Evolutionary conservation across 768 basidiomycete genomes (phyloP), one percentile per base, ranked within the genome.

Genomic region (Amanita rimosa): DNA sequence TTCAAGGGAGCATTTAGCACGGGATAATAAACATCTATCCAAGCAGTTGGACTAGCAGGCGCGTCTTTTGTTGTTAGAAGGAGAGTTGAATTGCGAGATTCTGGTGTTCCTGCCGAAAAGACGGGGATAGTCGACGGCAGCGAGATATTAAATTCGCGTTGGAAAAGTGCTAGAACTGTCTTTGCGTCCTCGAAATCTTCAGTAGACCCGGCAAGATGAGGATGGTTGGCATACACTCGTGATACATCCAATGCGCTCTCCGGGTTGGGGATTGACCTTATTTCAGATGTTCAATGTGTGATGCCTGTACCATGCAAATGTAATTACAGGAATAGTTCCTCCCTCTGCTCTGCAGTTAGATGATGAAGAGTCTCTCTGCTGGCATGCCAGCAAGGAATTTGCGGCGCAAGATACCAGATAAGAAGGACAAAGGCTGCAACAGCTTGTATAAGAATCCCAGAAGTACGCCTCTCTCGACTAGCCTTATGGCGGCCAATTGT

Each of bases 21-120:
- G 1, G 94, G 92, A 63, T 85, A 95, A 63, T 98, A 96, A 33
- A 75, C 73, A 55, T 91, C 87, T 51, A 91, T 79, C 89, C 89
- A 92, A 49, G 83, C 86, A 0, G 67, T 73, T 2, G 85, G 83
- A 21, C 61, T 63, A 26, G 57, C 64, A 34, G 73, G 66, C 4
- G 66, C 67, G 22, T 68, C 60, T 6, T 64, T 57, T 17, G 66
- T 64, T 0, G 78, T 75, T 36, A 79, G 66, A 16, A 63, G 61
- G 13, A 85, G 67, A 0, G 86, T 90, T 4, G 85, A 78, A 39
- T 76, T 70, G 46, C 81, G 81, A 26, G 85, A 87, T 46, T 73
- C 69, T 8, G 64, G 58, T 26, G 84, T 74, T 3, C 91, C 90
- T 16, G 88, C 86, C 17, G 78, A 65, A 58, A 74, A 91, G 47